Evolutionary conservation across 2,329 filamentous ascomycete genomes (phyloP), one percentile per base, ranked within the genome.

Genomic region (Sordariomycetes sp.): DNA sequence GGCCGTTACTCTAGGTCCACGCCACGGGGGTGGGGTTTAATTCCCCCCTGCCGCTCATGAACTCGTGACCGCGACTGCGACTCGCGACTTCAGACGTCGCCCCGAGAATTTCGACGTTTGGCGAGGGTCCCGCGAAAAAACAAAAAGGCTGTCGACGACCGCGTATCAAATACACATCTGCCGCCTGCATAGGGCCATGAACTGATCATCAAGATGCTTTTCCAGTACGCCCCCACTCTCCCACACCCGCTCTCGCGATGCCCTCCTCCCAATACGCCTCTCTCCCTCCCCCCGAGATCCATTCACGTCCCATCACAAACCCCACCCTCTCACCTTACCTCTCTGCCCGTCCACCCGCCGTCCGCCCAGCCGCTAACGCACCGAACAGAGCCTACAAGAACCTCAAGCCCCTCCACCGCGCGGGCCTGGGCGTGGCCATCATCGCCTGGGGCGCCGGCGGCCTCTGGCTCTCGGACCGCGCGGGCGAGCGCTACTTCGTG

Each of bases 361-460:
- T 32, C 3, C 28, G 52, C 12, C n/a, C 39, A 15, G 15, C 32
- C 25, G 22, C 53, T 48, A 48, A 55, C 24, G 12, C 15, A 25
- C 25, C 36, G 22, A 56, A 28, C 55, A 87, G 84, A 65, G 76
- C 83, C 56, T 95, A 90, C 74, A 84, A 79, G 66, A 82, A 80
- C 64, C 83, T 95, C 57, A 74, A 85, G 3, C 80, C 86, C 20
- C 84, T 80, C 63, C 86, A 87, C 25, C 86, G 87, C 58, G 72
- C 89, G 50, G 72, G 85, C 53, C 77, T 95, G 61, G 91, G 91
- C 63, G 68, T 83, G 54, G 86, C 84, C 63, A 72, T 95, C 62
- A 82, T 96, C 65, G 81, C 81, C 36, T 96, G 90, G 81, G 89
- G 89, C 15, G 73, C 76, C 48, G 73, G 82, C 48, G 91, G 89